Conservation (phyloP, 2,329 filamentous ascomycete genomes). For the Paramyrothecium roridum region DNA sequence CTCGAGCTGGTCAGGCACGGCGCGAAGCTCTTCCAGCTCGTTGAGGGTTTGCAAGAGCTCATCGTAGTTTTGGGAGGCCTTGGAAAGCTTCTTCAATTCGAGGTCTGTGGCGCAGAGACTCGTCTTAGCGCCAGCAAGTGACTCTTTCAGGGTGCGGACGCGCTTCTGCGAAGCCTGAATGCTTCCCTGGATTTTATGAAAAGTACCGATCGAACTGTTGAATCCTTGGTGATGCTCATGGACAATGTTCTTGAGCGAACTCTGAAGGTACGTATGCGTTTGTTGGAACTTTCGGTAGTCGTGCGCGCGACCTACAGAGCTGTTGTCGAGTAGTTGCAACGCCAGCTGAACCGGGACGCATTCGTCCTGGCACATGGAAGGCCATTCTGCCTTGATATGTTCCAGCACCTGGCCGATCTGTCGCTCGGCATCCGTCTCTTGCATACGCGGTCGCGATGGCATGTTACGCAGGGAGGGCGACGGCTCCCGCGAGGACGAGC, state of each 20-base stretch:
- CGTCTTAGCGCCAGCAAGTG: slow-evolving; percentile 74
- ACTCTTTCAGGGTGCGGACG: slow-evolving; percentile 78
- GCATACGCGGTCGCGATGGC: slow-evolving; percentile 32
- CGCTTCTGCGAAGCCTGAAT: slow-evolving; percentile 85
- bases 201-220: slow-evolving; percentile 97
- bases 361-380: slow-evolving; percentile 82
- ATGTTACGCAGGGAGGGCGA: slow-evolving; percentile 26
- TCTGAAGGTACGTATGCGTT: slow-evolving; percentile 85
- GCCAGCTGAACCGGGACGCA: slow-evolving; percentile 92
- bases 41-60: slow-evolving; percentile 79
- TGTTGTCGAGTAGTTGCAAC: slow-evolving; percentile 90
- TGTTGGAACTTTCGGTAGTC: slow-evolving; percentile 82
- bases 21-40: slow-evolving; percentile 82
- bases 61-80: slow-evolving; percentile 85
- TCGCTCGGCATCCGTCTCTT: slow-evolving; percentile 48
- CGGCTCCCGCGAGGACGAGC: slow-evolving; percentile 24
- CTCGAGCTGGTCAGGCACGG: slow-evolving; percentile 88
- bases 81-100: slow-evolving; percentile 85
- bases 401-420: slow-evolving; percentile 67
- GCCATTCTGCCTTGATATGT: slow-evolving; percentile 86
- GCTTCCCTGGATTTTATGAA: slow-evolving; percentile 95
- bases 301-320: slow-evolving; percentile 86
- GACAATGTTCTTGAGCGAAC: slow-evolving; percentile 88
- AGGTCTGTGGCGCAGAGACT: slow-evolving; percentile 84
- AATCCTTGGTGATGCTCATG: slow-evolving; percentile 99